phyloP scores from a whole-genome alignment of 139 green algal species.

The Chlorella sp. region DNA sequence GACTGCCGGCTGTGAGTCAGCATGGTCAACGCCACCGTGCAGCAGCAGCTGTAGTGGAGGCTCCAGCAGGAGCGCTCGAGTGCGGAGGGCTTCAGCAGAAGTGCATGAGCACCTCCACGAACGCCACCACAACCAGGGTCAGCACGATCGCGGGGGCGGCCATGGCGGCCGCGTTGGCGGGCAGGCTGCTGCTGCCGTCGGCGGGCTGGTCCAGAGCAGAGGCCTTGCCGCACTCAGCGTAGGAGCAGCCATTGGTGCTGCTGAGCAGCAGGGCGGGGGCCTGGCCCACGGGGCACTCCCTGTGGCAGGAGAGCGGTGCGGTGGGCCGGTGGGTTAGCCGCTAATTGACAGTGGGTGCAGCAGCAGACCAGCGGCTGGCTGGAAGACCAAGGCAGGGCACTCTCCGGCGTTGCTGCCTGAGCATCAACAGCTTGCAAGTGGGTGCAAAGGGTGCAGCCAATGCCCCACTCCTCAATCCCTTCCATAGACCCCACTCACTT shows the following conservation, averaged over 20 bases:
- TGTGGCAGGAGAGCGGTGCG: neutral
- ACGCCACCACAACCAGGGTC: constrained; percentile 30
- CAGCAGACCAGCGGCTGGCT: too few species aligned
- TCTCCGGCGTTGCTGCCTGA: too few species aligned
- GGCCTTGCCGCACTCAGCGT: neutral
- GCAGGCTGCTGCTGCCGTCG: neutral
- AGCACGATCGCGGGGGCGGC: constrained; percentile 43
- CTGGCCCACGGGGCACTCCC: neutral
- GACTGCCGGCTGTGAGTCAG: too few species aligned
- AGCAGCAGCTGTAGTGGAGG: too few species aligned
- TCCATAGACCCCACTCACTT: neutral
- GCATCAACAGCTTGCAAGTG: neutral
- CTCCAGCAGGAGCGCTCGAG: neutral
- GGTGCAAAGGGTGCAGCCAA: too few species aligned
- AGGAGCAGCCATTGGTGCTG: constrained; percentile 33
- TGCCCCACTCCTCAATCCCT: too few species aligned
- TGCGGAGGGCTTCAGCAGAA: constrained; percentile 21
- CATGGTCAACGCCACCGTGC: too few species aligned
- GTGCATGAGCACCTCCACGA: constrained; percentile 48
- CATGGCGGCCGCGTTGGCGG: constrained; percentile 35
- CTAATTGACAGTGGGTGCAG: too few species aligned
- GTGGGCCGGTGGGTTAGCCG: neutral
- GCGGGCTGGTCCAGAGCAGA: neutral
- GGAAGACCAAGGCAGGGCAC: too few species aligned
- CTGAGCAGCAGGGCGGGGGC: constrained; percentile 31